Evolutionary conservation across 2,329 filamentous ascomycete genomes (phyloP).

Genomic region (Dactylonectria macrodidyma): DNA sequence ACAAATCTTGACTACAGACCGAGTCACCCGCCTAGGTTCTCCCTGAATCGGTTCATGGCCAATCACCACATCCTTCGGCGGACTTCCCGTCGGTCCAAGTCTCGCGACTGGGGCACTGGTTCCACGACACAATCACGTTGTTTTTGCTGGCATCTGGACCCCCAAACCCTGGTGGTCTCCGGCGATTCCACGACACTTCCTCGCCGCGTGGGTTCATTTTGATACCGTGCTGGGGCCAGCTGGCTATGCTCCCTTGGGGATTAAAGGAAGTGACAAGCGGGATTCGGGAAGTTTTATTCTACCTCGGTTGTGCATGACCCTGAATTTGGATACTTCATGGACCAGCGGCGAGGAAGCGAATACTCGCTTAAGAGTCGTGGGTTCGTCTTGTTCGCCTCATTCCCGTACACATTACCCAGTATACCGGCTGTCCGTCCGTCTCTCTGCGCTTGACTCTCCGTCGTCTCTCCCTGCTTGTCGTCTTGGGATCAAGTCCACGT

Average conservation of each 20-base stretch:
- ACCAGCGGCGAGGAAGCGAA: constrained; percentile 10
- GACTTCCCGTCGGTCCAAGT: constrained; percentile 11
- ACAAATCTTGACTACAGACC: constrained; percentile 24
- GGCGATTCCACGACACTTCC: constrained; percentile 17
- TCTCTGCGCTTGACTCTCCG: background rate
- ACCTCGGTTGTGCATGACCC: constrained; percentile 7
- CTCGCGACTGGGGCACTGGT: constrained; percentile 23
- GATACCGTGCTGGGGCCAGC: constrained; percentile 10
- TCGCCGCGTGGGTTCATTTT: constrained; percentile 21
- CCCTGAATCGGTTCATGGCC: background rate
- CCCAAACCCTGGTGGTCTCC: constrained; percentile 12
- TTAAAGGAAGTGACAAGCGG: background rate
- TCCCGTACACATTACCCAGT: background rate
- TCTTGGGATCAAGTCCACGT: constrained; percentile 26
- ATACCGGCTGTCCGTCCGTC: constrained; percentile 10
- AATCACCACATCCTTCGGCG: constrained; percentile 12
- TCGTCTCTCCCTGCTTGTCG: constrained; percentile 17
- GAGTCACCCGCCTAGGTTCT: constrained; percentile 2
- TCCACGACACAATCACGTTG: constrained; percentile 31
- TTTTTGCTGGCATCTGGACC: constrained; percentile 22
- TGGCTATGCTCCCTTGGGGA: background rate
- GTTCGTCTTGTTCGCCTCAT: constrained; percentile 1
- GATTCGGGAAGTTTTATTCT: constrained; percentile 1
- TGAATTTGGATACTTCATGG: background rate
- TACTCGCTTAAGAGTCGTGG: constrained; percentile 1